phyloP scores from a whole-genome alignment of 2,329 filamentous ascomycete genomes.

The Aspergillus ochraceus region DNA sequence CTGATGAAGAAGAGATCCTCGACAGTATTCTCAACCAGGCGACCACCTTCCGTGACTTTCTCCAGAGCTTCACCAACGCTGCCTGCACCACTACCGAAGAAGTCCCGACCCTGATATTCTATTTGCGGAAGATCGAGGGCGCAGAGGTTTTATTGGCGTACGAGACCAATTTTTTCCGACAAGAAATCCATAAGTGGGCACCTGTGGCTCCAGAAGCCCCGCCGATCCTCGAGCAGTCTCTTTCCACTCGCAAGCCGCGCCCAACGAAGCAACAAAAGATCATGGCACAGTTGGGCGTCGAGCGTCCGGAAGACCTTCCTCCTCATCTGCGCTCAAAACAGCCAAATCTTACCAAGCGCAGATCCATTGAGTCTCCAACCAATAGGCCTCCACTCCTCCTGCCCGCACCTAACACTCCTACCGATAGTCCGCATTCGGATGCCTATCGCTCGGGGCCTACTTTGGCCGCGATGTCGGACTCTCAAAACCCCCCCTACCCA shows the following conservation, averaged over 20 bases:
- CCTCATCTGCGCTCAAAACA: constrained; percentile 78
- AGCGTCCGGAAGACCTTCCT: constrained; percentile 87
- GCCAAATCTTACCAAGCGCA: constrained; percentile 67
- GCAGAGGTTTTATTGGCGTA: constrained; percentile 87
- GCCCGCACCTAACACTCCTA: constrained; percentile 32
- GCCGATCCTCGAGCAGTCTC: constrained; percentile 79
- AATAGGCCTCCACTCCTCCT: constrained; percentile 30
- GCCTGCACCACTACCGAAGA: constrained; percentile 80
- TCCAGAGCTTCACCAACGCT: constrained; percentile 77
- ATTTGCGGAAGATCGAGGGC: constrained; percentile 93
- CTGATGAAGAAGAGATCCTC: constrained; percentile 87
- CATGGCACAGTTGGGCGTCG: constrained; percentile 82
- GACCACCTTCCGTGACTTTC: constrained; percentile 77
- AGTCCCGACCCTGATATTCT: constrained; percentile 87
- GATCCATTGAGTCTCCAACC: constrained; percentile 56
- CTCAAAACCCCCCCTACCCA: constrained; percentile 34
- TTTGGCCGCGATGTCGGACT: constrained; percentile 32
- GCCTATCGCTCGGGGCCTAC: constrained; percentile 34
- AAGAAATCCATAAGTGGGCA: constrained; percentile 92
- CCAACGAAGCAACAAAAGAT: constrained; percentile 97
- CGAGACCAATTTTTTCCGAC: constrained; percentile 97
- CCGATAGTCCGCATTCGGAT: constrained; percentile 29
- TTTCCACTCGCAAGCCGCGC: constrained; percentile 90
- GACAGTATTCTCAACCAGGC: constrained; percentile 85
- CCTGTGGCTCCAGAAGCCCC: constrained; percentile 85